Evolutionary conservation across 768 basidiomycete species (phyloP).

Genomic region (Termitomyces sp.): DNA sequence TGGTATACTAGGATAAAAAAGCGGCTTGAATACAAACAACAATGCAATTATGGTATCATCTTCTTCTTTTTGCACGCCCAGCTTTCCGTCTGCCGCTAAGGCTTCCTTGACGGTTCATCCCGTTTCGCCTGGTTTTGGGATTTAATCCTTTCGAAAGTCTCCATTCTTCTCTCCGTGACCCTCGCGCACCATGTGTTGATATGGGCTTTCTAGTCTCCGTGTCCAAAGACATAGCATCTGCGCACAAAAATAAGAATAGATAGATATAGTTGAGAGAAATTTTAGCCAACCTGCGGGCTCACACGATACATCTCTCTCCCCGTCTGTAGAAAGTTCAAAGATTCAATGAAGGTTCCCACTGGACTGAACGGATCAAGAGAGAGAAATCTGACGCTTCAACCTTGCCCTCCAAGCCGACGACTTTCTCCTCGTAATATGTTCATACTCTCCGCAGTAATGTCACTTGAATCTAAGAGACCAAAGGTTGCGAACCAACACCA

Average conservation of each 20-base stretch:
- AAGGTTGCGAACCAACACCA: slow-evolving; percentile 56
- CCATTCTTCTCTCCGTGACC: slow-evolving; percentile 79
- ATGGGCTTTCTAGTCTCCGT: slow-evolving; percentile 33
- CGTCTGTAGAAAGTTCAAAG: slow-evolving; percentile 29
- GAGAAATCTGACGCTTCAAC: slow-evolving; percentile 23
- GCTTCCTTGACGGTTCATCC: slow-evolving; percentile 65
- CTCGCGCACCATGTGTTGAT: slow-evolving; percentile 80
- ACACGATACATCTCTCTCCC: slow-evolving; percentile 18
- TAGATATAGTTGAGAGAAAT: background rate
- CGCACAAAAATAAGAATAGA: slow-evolving; percentile 13
- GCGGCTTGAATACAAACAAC: slow-evolving; percentile 2
- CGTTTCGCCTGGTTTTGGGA: slow-evolving; percentile 41
- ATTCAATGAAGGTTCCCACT: slow-evolving; percentile 35
- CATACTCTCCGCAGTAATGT: slow-evolving; percentile 50
- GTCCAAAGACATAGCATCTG: slow-evolving; percentile 57
- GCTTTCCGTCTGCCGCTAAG: slow-evolving; percentile 58
- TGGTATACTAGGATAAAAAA: background rate
- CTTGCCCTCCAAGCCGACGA: slow-evolving; percentile 2
- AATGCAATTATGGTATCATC: slow-evolving; percentile 33
- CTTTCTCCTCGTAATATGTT: slow-evolving; percentile 21
- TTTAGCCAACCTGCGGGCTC: slow-evolving; percentile 28
- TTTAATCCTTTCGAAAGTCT: slow-evolving; percentile 71
- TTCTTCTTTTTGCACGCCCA: slow-evolving; percentile 65
- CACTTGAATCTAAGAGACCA: slow-evolving; percentile 53
- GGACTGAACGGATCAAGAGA: slow-evolving; percentile 27